Evolutionary conservation across 73 alveolate species (phyloP).

Genomic region (Paramecium primaurelia): DNA sequence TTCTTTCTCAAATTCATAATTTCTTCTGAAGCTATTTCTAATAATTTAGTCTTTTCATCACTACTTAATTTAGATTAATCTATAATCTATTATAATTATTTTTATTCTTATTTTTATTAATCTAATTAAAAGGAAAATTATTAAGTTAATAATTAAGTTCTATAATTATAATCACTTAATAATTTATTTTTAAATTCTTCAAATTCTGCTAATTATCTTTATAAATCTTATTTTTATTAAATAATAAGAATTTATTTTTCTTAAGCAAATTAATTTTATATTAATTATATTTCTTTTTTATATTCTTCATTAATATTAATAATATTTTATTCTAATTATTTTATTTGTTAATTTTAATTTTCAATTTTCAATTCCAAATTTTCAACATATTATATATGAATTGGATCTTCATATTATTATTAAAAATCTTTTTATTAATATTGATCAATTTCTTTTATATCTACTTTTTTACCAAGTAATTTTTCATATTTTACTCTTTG

Average conservation of each 20-base stretch:
- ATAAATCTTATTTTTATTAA: not conserved
- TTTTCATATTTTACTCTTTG: not conserved
- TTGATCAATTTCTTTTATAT: not conserved
- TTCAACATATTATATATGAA: not conserved
- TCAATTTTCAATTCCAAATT: not conserved
- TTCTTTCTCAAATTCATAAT: not conserved
- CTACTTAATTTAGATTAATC: conserved; percentile 20
- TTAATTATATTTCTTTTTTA: not conserved
- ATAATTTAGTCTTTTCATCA: not conserved
- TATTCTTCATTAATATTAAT: not conserved
- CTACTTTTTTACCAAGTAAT: not conserved
- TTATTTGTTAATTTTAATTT: not conserved
- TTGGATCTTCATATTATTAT: not conserved
- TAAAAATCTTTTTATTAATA: not conserved
- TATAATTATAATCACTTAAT: not conserved
- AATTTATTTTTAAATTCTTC: not conserved
- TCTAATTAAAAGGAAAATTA: not conserved
- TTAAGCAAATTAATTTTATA: not conserved
- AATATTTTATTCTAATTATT: not conserved
- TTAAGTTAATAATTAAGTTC: not conserved
- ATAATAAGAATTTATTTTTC: not conserved
- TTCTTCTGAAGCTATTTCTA: conserved; percentile 2
- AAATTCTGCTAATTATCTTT: not conserved
- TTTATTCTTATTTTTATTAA: not conserved
- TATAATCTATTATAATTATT: not conserved